Evolutionary conservation across 805 yeast species (phyloP).

Genomic region (Hagleromyces aurorensis): DNA sequence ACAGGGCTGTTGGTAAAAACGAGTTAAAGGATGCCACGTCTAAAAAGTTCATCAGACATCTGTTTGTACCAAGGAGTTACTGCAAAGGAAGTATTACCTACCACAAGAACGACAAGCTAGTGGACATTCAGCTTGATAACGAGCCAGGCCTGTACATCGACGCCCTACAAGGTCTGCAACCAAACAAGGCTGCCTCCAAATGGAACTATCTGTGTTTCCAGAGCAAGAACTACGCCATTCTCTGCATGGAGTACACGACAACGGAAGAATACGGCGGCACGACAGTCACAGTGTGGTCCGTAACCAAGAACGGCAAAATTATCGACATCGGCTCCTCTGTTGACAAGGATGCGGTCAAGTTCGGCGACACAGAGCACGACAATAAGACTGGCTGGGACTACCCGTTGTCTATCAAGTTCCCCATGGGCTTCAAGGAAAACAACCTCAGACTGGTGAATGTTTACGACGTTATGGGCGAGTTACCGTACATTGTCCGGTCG

Average conservation of each 20-base stretch:
- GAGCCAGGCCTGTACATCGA: conserved; percentile 58
- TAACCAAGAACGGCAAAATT: conserved; percentile 49
- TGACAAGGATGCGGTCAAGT: conserved; percentile 42
- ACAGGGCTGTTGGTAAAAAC: conserved; percentile 34
- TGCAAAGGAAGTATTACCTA: conserved; percentile 48
- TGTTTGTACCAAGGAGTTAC: conserved; percentile 72
- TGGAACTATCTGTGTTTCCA: conserved; percentile 86
- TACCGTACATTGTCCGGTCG: conserved; percentile 71
- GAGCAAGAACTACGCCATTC: conserved; percentile 52
- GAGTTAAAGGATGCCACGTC: conserved; percentile 60
- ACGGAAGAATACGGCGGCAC: conserved; percentile 57
- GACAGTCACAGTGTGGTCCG: conserved; percentile 27
- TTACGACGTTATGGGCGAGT: conserved; percentile 83
- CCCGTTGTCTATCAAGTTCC: conserved; percentile 41
- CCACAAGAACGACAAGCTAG: conserved; percentile 5
- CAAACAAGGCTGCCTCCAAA: conserved; percentile 81
- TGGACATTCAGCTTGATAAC: conserved; percentile 25
- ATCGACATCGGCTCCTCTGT: conserved; percentile 42
- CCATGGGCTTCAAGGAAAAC: conserved; percentile 36
- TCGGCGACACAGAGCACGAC: conserved; percentile 36
- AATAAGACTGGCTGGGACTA: conserved; percentile 69
- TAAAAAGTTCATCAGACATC: conserved; percentile 46
- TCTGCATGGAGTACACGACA: conserved; percentile 81
- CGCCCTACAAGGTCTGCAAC: conserved; percentile 89
- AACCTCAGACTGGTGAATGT: conserved; percentile 59